These are phyloP conservation scores for Alternaria angustiovoidea DNA, from an alignment of 2,329 filamentous ascomycete species.

Conservation along the genomic window DNA sequence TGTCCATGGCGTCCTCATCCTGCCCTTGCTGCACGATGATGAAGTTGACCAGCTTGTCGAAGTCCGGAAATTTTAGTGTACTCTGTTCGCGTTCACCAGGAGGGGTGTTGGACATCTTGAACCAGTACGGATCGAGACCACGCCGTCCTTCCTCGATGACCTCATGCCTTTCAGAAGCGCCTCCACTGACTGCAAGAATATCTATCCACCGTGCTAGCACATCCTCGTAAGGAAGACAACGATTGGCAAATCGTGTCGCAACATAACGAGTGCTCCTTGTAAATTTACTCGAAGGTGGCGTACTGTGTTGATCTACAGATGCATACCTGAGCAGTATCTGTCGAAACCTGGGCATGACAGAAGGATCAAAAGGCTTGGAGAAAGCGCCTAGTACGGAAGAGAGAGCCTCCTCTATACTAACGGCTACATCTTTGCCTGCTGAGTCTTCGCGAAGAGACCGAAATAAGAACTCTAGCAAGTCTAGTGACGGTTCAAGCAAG, in stretches of 20 bases:
- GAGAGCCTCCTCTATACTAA: slow-evolving; percentile 89
- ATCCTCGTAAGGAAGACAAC: slow-evolving; percentile 82
- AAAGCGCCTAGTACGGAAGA: slow-evolving; percentile 76
- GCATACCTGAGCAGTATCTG: slow-evolving; percentile 46
- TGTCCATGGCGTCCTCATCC: slow-evolving; percentile 47
- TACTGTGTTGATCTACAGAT: slow-evolving; percentile 22
- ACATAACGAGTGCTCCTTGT: slow-evolving; percentile 75
- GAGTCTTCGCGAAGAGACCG: slow-evolving; percentile 81
- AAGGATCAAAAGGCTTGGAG: slow-evolving; percentile 53
- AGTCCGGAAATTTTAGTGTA: slow-evolving; percentile 51
- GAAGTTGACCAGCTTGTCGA: slow-evolving; percentile 55
- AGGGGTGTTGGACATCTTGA: slow-evolving; percentile 64
- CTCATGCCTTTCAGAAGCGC: slow-evolving; percentile 75
- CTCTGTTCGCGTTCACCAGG: slow-evolving; percentile 34
- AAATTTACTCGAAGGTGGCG: slow-evolving; percentile 51
- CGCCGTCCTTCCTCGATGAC: slow-evolving; percentile 89
- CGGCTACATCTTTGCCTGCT: slow-evolving; percentile 74
- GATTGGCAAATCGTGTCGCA: slow-evolving; percentile 87
- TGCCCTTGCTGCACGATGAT: slow-evolving; percentile 53
- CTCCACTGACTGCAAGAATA: slow-evolving; percentile 77
- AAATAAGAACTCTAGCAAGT: slow-evolving; percentile 79
- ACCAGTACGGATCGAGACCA: slow-evolving; percentile 83
- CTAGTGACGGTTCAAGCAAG: slow-evolving; percentile 60
- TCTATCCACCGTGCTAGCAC: slow-evolving; percentile 86
- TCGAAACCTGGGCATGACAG: slow-evolving; percentile 51